Conservation (phyloP, 129 eudicot genomes). For the Dittrichia graveolens region DNA sequence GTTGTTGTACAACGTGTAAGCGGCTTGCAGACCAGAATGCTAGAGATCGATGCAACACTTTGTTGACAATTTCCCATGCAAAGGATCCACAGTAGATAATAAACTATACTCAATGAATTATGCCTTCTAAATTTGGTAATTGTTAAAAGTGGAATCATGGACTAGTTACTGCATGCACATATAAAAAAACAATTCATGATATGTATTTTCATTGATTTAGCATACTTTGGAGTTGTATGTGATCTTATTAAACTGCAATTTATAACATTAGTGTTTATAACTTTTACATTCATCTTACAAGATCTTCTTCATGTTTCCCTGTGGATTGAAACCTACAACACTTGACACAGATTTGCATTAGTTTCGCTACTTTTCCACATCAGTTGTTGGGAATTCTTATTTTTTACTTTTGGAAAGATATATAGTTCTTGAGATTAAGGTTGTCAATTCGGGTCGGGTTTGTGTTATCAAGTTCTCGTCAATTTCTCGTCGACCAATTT, state of each 20-base stretch:
- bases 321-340: no score
- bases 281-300: not conserved
- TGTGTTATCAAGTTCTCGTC: no score
- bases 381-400: no score
- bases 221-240: not conserved
- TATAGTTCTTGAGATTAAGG: not conserved
- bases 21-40: constrained; percentile 73
- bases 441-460: no score
- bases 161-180: not conserved
- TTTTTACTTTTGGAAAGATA: no score
- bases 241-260: not conserved
- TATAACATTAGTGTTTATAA: not conserved
- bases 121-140: not conserved
- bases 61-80: not conserved
- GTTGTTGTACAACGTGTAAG: constrained; percentile 78
- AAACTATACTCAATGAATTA: no score
- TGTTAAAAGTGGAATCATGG: not conserved
- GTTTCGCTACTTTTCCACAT: not conserved
- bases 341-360: not conserved
- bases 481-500: no score
- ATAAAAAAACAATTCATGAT: not conserved
- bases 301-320: not conserved
- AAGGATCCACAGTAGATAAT: no score
- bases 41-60: not conserved
- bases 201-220: not conserved